Base-by-base conservation (phyloP, 2,329 filamentous ascomycete genomes). In the Botrytis aclada region DNA sequence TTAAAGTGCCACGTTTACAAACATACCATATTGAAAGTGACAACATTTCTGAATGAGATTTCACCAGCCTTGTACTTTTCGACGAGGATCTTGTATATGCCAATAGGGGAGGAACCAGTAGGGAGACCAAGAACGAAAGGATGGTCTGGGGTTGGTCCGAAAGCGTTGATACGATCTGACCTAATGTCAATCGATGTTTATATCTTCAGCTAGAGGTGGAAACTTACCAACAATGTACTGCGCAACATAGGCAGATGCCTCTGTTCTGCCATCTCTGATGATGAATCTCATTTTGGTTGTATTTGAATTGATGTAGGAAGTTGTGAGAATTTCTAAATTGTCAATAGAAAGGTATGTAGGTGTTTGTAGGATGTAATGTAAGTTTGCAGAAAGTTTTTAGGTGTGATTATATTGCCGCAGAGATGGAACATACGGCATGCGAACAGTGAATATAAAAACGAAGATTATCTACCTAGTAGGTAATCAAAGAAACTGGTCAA, bases 21-120 rank as follows among this genome's bases (percentile, higher is more conserved):
- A 76, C 84, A 73, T 86, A 92, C 90, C 93, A 96, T 96, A 83
- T 96, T 96, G 86, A 97, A 97, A 39, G 93, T 97, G 80, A 96
- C 88, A 79, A 97, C 93, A 91, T 97, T 89, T 80, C 91, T 90
- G 81, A 97, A 97, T 1, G 93, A 95, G 79, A 97, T 90, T 77
- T 86, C 83, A 79, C 90, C 90, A 76, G 88, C 86, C 83, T 92
- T 92, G 85, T 90, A 89, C 80, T 87, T 88, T 78, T 88, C 83
- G 66, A 96, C 93, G 39, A 97, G 87, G 77, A 90, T 87, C 81
- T 89, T 89, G 84, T 97, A 97, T 76, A 96, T 90, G 69, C 88
- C 86, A 74, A 94, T 88, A 3, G 93, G 93, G 75, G 91, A 95
- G 78, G 92, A 94, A 71, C 93, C 93, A 1, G 93, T 97, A 16